Evolutionary conservation across 768 basidiomycete species (phyloP), one percentile per base, ranked within the genome.

Genomic region (Multifurca ochricompacta): DNA sequence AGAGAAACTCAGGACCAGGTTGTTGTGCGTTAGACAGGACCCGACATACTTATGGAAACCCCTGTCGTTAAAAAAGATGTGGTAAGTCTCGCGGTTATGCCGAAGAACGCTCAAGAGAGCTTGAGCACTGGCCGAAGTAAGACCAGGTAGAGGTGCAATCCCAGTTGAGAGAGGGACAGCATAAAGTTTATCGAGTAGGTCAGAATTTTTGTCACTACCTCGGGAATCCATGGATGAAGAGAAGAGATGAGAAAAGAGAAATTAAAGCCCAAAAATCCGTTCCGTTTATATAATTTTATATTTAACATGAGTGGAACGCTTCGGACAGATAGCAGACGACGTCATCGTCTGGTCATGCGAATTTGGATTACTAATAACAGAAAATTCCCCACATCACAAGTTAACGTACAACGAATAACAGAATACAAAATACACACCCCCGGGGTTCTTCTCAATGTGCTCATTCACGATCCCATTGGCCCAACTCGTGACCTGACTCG

Each of bases 21-120:
- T 3, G n/a, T 32, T 8, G 10, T 1, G 6, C n/a, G 35, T 14
- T n/a, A 39, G 16, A 40, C 10, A 31, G 31, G 48, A 41, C 31
- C 31, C 32, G 2, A 61, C 66, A 39, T 61, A 69, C 65, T 67
- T 69, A 60, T 68, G 68, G 58, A 68, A 67, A 1, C 66, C 63
- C 27, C 58, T 64, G 32, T 66, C 60, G 53, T 80, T 76, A 66
- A 81, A 79, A 63, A 78, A 83, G 14, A 76, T 67, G 62, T 83
- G 79, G 68, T 73, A 73, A n/a, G 70, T 71, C 35, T 73, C 71
- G 56, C 78, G 74, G 61, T 81, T 79, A 18, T 77, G 74, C 35
- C 71, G 72, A 52, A 83, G 67, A 16, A 32, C 39, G 11, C 13
- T 19, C n/a, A 57, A 10, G 16, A 57, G 45, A n/a, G 45, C 45